Conservation (phyloP, 371 early-diverging fungal genomes). For the Nematocida homosporus region DNA sequence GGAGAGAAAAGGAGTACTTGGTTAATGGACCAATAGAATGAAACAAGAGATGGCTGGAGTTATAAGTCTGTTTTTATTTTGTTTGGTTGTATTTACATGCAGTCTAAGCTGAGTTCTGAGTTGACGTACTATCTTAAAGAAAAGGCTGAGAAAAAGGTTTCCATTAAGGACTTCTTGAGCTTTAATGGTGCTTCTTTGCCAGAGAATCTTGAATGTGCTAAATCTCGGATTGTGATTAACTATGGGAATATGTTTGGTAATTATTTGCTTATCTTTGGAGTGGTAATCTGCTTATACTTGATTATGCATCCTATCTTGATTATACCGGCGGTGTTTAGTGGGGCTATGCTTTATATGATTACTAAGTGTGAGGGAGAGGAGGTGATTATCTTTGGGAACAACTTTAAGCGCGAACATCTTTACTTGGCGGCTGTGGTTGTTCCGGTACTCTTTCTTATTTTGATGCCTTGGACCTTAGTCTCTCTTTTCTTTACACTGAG, state of each 20-base stretch:
- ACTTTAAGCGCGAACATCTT: slow-evolving; percentile 7
- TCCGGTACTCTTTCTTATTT: slow-evolving; percentile 42
- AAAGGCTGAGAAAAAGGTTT: slow-evolving; percentile 15
- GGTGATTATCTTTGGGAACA: slow-evolving; percentile 16
- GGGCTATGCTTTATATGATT: slow-evolving; percentile 14
- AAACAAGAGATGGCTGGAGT: no score
- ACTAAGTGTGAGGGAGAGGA: background rate
- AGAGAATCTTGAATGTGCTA: slow-evolving; percentile 14
- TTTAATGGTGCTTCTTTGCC: background rate
- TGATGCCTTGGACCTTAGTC: slow-evolving; percentile 25
- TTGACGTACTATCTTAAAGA: slow-evolving; percentile 39
- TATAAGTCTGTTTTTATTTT: slow-evolving; percentile 1
- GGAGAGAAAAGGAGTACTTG: background rate
- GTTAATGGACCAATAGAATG: background rate
- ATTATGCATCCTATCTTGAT: slow-evolving; percentile 34
- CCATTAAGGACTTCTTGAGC: slow-evolving; percentile 33
- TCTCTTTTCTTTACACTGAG: slow-evolving; percentile 25
- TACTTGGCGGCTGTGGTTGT: slow-evolving; percentile 17
- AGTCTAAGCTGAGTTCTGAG: slow-evolving; percentile 22
- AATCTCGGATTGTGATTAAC: slow-evolving; percentile 42
- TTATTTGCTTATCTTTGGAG: slow-evolving; percentile 14
- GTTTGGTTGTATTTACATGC: slow-evolving; percentile 14
- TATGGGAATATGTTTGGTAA: slow-evolving; percentile 42
- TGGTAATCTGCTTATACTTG: slow-evolving; percentile 35
- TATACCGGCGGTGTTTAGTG: slow-evolving; percentile 15